phyloP scores from a whole-genome alignment of 305 asterid species.

The Solanum hybrid region DNA sequence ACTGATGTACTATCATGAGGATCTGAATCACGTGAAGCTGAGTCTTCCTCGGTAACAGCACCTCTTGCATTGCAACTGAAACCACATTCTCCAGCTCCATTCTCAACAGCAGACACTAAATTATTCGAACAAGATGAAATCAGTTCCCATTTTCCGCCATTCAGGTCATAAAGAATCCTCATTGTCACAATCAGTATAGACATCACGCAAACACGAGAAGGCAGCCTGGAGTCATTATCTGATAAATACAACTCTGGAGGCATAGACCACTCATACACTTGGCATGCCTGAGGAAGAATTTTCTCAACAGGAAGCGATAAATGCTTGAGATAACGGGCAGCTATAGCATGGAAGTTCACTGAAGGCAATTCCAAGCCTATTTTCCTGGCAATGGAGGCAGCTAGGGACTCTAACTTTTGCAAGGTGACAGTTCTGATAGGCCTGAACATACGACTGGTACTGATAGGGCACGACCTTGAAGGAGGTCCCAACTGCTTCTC shows the following conservation, averaged over 20 bases:
- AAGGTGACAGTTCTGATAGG: conserved; percentile 36
- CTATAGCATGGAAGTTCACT: conserved; percentile 63
- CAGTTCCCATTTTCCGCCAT: conserved; percentile 78
- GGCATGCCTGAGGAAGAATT: conserved; percentile 54
- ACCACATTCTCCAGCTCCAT: conserved; percentile 16
- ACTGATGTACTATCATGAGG: conserved; percentile 9
- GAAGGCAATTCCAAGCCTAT: conserved; percentile 65
- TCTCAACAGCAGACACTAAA: conserved; percentile 11
- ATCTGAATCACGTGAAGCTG: conserved; percentile 14
- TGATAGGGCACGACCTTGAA: conserved; percentile 50
- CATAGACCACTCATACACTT: conserved; percentile 64
- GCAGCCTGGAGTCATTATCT: conserved; percentile 40
- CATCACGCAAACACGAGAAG: conserved; percentile 71
- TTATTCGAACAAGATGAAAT: conserved; percentile 25
- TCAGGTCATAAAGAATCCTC: conserved; percentile 50
- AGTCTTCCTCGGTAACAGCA: conserved; percentile 12
- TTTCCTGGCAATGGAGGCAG: conserved; percentile 49
- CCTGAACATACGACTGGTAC: conserved; percentile 55
- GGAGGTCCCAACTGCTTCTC: conserved; percentile 53
- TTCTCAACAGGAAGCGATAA: conserved; percentile 44
- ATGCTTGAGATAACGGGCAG: conserved; percentile 46
- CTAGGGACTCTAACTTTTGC: conserved; percentile 63
- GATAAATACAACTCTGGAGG: conserved; percentile 62
- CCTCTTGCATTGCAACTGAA: background rate
- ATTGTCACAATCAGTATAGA: conserved; percentile 62